These are phyloP conservation scores for Umbelopsis isabellina DNA, from an alignment of 192 early-diverging fungal species.

Conservation along the genomic window DNA sequence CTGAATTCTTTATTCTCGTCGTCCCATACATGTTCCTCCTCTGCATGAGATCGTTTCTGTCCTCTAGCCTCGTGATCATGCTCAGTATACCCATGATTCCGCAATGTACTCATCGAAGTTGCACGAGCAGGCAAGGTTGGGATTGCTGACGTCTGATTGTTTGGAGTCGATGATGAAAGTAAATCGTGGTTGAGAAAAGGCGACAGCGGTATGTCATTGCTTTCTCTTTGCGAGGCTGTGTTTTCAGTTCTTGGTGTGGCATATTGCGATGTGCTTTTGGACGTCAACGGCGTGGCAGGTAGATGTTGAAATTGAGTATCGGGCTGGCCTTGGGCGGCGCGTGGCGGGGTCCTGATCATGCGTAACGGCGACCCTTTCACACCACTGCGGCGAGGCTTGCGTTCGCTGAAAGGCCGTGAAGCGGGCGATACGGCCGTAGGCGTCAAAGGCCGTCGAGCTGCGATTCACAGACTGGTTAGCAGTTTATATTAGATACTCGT, in stretches of 20 bases:
- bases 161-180: background rate
- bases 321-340: background rate
- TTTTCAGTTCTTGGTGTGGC: background rate
- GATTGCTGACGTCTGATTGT: background rate
- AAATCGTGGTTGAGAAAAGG: background rate
- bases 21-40: background rate
- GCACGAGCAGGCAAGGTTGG: conserved; percentile 2
- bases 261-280: conserved; percentile 1
- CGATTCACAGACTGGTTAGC: background rate
- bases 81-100: background rate
- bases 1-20: conserved; percentile 15
- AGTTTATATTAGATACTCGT: too few relatives aligned
- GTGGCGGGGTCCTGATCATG: conserved; percentile 4
- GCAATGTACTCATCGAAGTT: background rate
- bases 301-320: background rate
- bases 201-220: background rate
- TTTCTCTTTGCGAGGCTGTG: background rate
- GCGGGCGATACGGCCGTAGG: background rate
- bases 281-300: background rate
- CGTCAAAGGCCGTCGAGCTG: conserved; percentile 4
- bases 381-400: conserved; percentile 13
- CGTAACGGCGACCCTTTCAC: conserved; percentile 9
- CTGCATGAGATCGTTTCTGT: background rate
- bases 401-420: background rate
- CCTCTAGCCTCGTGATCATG: background rate